Evolutionary conservation across 2,329 filamentous ascomycete genomes (phyloP), one percentile per base, ranked within the genome.

Genomic region (Tolypocladium tropicale): DNA sequence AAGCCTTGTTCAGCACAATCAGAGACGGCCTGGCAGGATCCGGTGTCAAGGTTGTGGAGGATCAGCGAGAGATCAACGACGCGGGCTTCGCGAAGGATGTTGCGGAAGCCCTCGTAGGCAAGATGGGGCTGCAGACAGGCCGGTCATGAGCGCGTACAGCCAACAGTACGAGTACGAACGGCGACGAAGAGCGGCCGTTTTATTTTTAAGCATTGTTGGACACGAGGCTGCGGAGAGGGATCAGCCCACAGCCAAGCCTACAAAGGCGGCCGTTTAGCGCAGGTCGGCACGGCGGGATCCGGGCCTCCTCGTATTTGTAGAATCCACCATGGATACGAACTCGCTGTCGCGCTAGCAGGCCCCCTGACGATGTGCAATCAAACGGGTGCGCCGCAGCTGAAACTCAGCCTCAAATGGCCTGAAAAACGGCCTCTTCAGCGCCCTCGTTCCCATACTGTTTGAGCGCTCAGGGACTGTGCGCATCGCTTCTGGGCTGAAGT

Each of bases 61-160:
- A 82, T 54, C 63, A 72, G 11, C 70, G 75, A 12, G 72, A 76
- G 36, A 74, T 86, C 36, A 86, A 86, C 62, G 76, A 85, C 55
- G 64, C 69, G 16, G 65, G 64, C 0, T 82, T 84, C 62, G 80
- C 80, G 3, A 62, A 63, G 6, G 73, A 74, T 43, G 68, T 80
- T 43, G 79, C 77, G 1, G 68, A 76, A 53, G 68, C 71, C 3
- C 59, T 79, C 55, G 65, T 68, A 6, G 55, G 52, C 18, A 60
- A 70, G 54, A 60, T 74, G 61, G 62, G 64, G 28, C 28, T 50
- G 34, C 1, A 34, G 33, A 33, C n/a, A n/a, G n/a, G n/a, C n/a
- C n/a, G n/a, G n/a, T n/a, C n/a, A n/a, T n/a, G n/a, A n/a, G n/a
- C n/a, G n/a, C n/a, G n/a, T n/a, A n/a, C n/a, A n/a, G n/a, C n/a